A percentile compares a stretch with the other conserved stretches of the same genome.
phyloP scores from a whole-genome alignment of 129 eudicot genomes.

The Saposhnikovia divaricata region DNA sequence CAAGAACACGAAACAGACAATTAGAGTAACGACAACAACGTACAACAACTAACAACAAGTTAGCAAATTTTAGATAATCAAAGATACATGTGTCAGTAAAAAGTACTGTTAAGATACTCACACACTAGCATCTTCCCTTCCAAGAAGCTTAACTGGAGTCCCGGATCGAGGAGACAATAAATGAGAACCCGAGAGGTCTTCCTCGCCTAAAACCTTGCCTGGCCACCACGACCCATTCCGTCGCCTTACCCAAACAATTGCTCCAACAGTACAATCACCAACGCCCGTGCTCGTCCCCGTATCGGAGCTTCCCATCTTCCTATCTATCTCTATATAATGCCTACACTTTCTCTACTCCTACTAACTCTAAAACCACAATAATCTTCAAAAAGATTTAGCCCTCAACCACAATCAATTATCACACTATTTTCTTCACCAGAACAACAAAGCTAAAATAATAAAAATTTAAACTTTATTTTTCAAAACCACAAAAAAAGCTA shows the following conservation, averaged over 20 bases:
- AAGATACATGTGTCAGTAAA: neutral
- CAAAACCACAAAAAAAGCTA: neutral
- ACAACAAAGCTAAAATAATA: neutral
- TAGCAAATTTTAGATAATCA: neutral
- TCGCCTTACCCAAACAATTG: conserved; percentile 94
- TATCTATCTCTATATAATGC: neutral
- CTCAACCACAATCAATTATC: neutral
- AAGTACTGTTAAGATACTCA: conserved; percentile 26
- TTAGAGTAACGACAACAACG: neutral
- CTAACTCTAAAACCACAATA: neutral
- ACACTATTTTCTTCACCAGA: neutral
- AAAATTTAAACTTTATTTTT: neutral
- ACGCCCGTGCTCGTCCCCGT: conserved; percentile 41
- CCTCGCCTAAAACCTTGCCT: conserved; percentile 84
- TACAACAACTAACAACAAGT: neutral
- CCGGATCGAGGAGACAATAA: conserved; percentile 97
- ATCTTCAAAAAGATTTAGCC: neutral
- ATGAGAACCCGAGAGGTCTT: conserved; percentile 82
- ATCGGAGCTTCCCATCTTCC: conserved; percentile 65
- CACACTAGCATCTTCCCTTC: conserved; percentile 99
- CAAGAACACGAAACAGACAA: neutral
- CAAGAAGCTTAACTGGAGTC: conserved; percentile 96
- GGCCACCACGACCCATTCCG: conserved; percentile 99
- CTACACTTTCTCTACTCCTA: neutral
- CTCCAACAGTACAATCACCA: conserved; percentile 63